phyloP scores from a whole-genome alignment of 768 basidiomycete species.

The Lyophyllum shimeji region DNA sequence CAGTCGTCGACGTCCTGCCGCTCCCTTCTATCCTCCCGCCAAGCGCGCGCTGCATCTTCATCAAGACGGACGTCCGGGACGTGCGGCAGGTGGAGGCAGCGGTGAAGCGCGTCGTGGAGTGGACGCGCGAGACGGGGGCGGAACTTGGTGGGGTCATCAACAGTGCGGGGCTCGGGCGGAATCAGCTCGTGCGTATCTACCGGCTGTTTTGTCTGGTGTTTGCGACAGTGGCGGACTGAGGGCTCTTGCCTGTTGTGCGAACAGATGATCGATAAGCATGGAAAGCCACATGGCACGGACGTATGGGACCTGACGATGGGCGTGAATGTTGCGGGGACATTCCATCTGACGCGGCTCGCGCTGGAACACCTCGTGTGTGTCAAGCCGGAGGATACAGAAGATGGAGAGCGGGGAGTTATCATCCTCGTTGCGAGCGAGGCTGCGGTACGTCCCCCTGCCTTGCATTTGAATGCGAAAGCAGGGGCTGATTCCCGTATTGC shows the following conservation, averaged over 20 bases:
- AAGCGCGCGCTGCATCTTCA: constrained; percentile 33
- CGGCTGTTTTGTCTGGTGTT: not conserved
- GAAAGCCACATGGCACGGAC: constrained; percentile 47
- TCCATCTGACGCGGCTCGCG: constrained; percentile 57
- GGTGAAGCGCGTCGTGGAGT: constrained; percentile 36
- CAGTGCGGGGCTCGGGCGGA: constrained; percentile 50
- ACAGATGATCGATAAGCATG: constrained; percentile 47
- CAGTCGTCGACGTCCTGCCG: constrained; percentile 50
- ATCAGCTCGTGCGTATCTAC: constrained; percentile 15
- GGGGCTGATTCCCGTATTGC: not conserved
- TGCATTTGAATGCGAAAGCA: not conserved
- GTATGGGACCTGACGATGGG: constrained; percentile 51
- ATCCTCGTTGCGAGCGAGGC: constrained; percentile 56
- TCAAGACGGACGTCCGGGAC: constrained; percentile 40
- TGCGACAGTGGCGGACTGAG: not conserved
- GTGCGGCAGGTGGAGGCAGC: constrained; percentile 35
- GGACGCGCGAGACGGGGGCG: constrained; percentile 41
- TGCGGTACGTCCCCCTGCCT: constrained; percentile 35
- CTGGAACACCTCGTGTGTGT: constrained; percentile 49
- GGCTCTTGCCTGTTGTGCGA: constrained; percentile 15
- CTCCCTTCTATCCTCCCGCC: constrained; percentile 27
- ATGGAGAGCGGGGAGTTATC: constrained; percentile 60
- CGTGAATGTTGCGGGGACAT: constrained; percentile 58
- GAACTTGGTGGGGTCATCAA: constrained; percentile 60
- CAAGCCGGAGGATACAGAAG: constrained; percentile 41